Evolutionary conservation across 2,329 filamentous ascomycete species (phyloP), one percentile per base, ranked within the genome.

Genomic region (Aspergillus piperis): DNA sequence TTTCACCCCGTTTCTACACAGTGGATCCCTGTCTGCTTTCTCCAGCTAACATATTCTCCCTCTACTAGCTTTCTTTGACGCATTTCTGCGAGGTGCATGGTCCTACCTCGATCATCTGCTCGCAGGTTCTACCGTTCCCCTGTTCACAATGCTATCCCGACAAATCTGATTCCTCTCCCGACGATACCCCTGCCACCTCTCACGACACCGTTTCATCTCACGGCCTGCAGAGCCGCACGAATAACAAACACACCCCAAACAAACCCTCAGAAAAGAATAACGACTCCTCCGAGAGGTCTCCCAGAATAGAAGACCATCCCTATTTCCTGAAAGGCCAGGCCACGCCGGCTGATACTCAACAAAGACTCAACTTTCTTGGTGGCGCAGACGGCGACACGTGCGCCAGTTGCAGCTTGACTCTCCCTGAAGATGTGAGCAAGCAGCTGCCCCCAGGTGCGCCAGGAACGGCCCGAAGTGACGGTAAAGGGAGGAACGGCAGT

Each of bases 61-160:
- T 50, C 60, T 60, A 38, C 56, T 68, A 86, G 84, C 81, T 86
- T 70, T 86, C 84, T 68, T 80, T 86, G 64, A 85, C 84, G 65
- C 84, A 86, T 76, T 86, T 86, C 73, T 86, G 84, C 75, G 84
- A 86, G 76, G 78, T 84, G 73, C 83, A 86, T 80, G 84, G 84
- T 71, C 84, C 84, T 17, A 86, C 84, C 55, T 85, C 83, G 59
- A 85, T 86, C 72, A 83, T 86, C 65, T 86, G 84, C 73, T 86
- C 84, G 60, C 84, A 86, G 71, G 81, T 84, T 64, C 77, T 83
- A 52, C 83, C 83, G 13, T 77, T 83, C 59, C 77, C 82, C 58
- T 86, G 84, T 69, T 72, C 76, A 50, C 80, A 83, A 68, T 86
- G 84, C 71, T 79, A 77, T 55, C 75, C 76, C 48, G 75, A 78